Percentiles rank a stretch among this genome's conserved stretches.
Conservation (phyloP, 2,329 filamentous ascomycete genomes). For the Aureobasidium subglaciale region DNA sequence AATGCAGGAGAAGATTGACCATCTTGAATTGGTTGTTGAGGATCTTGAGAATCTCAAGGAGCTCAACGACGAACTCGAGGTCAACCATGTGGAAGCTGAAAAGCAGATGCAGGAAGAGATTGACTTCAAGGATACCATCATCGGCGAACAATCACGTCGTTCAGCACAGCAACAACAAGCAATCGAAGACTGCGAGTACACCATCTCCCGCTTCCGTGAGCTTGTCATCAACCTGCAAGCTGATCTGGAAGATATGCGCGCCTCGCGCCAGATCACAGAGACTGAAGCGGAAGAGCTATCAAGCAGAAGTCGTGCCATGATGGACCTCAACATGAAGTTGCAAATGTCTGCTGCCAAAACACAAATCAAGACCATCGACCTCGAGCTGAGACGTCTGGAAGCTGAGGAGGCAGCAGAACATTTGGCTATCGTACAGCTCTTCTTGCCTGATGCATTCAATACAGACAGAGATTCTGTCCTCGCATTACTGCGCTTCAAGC, state of each 20-base stretch:
- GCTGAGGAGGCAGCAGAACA: constrained; percentile 85
- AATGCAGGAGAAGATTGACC: constrained; percentile 74
- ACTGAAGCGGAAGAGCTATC: constrained; percentile 86
- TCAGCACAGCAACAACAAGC: constrained; percentile 69
- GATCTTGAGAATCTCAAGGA: constrained; percentile 87
- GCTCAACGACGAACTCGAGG: constrained; percentile 87
- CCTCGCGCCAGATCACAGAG: constrained; percentile 86
- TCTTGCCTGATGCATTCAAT: constrained; percentile 78
- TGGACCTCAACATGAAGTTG: constrained; percentile 92
- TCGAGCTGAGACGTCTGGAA: constrained; percentile 79
- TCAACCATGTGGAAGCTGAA: constrained; percentile 86
- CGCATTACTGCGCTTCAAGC: constrained; percentile 78
- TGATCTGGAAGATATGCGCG: constrained; percentile 85
- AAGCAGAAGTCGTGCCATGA: constrained; percentile 83
- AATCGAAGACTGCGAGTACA: constrained; percentile 85
- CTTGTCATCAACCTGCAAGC: constrained; percentile 78
- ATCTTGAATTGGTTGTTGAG: constrained; percentile 73
- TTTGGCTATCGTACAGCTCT: constrained; percentile 78
- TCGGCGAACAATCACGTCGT: constrained; percentile 71
- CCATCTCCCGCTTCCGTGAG: constrained; percentile 79
- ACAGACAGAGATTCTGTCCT: constrained; percentile 79
- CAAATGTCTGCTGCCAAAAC: constrained; percentile 85
- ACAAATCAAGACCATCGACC: constrained; percentile 87
- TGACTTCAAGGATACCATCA: constrained; percentile 76
- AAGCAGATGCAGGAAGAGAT: constrained; percentile 93